These are phyloP conservation scores for Rhinocladiella similis DNA, from an alignment of 2,329 filamentous ascomycete species.

Conservation along the genomic window DNA sequence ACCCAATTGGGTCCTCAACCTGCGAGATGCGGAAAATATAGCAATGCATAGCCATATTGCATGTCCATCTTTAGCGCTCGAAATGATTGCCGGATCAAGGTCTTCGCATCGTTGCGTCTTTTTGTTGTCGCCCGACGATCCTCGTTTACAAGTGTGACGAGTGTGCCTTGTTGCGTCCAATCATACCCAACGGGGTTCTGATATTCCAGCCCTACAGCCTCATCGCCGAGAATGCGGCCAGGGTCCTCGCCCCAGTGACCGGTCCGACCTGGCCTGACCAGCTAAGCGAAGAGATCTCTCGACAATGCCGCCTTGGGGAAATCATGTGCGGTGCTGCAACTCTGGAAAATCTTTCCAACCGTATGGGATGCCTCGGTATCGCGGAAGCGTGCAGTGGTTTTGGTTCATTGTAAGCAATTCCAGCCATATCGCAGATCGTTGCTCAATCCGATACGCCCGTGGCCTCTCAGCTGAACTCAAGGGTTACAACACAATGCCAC, in stretches of 20 bases:
- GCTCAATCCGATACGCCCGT: conserved; percentile 3
- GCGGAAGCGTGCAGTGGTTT: too few species aligned
- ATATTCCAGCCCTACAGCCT: neutral
- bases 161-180: neutral
- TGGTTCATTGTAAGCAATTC: neutral
- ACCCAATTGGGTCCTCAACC: too few species aligned
- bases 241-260: neutral
- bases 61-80: too few species aligned
- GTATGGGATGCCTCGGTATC: too few species aligned
- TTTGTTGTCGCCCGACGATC: neutral
- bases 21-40: too few species aligned
- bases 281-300: too few species aligned
- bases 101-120: neutral
- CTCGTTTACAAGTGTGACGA: neutral
- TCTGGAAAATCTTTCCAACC: neutral
- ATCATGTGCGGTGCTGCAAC: too few species aligned
- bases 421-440: conserved; percentile 7
- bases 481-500: neutral
- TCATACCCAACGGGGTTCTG: neutral
- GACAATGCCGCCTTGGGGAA: too few species aligned
- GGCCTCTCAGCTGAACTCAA: conserved; percentile 11
- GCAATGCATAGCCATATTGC: too few species aligned
- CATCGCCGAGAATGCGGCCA: neutral
- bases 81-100: too few species aligned
- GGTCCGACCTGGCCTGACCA: neutral